Evolutionary conservation across 2,329 filamentous ascomycete species (phyloP), one percentile per base, ranked within the genome.

Genomic region (Penicillium sp.): DNA sequence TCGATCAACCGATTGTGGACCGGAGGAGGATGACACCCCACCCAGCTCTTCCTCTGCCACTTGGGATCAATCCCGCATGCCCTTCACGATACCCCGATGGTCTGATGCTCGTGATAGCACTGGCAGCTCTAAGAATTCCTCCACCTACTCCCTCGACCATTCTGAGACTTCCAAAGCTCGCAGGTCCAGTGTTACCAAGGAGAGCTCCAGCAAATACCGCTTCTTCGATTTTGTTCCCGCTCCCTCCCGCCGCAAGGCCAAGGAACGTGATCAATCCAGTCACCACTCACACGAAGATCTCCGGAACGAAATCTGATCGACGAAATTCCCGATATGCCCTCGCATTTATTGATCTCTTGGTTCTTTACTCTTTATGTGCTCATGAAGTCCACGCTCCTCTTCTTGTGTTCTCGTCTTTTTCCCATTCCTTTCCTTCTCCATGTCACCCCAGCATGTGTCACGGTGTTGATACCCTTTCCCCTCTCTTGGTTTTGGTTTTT

Each of bases 41-140:
- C 77, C 77, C 39, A 78, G 73, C 58, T 76, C 75, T 19, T 73
- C 75, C 6, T 77, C 76, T 3, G 72, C 73, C 11, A 76, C 70
- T 11, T 78, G 76, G 75, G 77, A 80, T 16, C 69, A 74, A 52
- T 68, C 58, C 10, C 73, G 76, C 21, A 71, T 78, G 37, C 73
- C 74, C 2, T 79, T 79, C 60, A 63, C 69, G 22, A 69, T 71
- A 22, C 75, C 75, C 13, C 71, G 71, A 22, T 76, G 74, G 65
- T 69, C 73, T 41, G 76, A 78, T 24, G 58, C 73, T 29, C 73
- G 74, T 16, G 73, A 77, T 35, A 75, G 75, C 63, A 75, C 73
- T n/a, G 68, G 73, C 24, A 77, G 74, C 61, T 78, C 77, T 10
- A 77, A 78, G 27, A 79, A 80, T 55, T 79, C 77, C 3, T 80